Percentiles rank a stretch among this genome's conserved stretches.
Conservation (phyloP, 768 basidiomycete species). For the Suillus variegatus region DNA sequence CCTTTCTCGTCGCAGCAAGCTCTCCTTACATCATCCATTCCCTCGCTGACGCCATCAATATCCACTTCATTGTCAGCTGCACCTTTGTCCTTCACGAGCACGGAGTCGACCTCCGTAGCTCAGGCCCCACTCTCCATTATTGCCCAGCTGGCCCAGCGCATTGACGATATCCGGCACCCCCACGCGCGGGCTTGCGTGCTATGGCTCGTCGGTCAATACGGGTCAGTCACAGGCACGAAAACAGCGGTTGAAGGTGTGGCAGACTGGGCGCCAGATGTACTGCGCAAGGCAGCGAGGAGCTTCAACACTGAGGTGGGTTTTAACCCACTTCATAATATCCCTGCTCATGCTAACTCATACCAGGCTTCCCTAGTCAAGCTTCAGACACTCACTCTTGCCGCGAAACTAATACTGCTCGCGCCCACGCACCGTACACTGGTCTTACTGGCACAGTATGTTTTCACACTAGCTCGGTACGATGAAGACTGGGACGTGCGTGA, state of each 20-base stretch:
- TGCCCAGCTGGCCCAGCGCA: slow-evolving; percentile 70
- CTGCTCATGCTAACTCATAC: not conserved
- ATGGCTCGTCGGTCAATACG: slow-evolving; percentile 93
- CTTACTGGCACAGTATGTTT: slow-evolving; percentile 69
- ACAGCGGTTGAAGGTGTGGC: slow-evolving; percentile 57
- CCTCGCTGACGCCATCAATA: not conserved
- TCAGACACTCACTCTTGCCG: slow-evolving; percentile 82
- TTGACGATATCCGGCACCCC: slow-evolving; percentile 79
- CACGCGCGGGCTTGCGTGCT: slow-evolving; percentile 85
- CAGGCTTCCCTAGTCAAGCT: slow-evolving; percentile 74
- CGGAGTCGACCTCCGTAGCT: slow-evolving; percentile 17
- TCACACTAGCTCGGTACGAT: slow-evolving; percentile 88
- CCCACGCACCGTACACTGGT: slow-evolving; percentile 51
- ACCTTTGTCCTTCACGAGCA: slow-evolving; percentile 24
- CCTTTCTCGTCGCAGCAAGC: slow-evolving; percentile 10
- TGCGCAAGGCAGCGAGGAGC: slow-evolving; percentile 75
- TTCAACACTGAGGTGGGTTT: slow-evolving; percentile 70
- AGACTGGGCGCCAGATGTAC: slow-evolving; percentile 86
- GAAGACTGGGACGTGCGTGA: slow-evolving; percentile 88
- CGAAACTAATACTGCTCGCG: slow-evolving; percentile 76
- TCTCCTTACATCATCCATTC: slow-evolving; percentile 15
- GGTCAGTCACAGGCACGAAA: slow-evolving; percentile 39
- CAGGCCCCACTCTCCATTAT: slow-evolving; percentile 64
- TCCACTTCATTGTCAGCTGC: not conserved
- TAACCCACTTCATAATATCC: not conserved